These are phyloP conservation scores for Priceomyces castillae DNA, from an alignment of 805 yeast species.

Conservation along the genomic window DNA sequence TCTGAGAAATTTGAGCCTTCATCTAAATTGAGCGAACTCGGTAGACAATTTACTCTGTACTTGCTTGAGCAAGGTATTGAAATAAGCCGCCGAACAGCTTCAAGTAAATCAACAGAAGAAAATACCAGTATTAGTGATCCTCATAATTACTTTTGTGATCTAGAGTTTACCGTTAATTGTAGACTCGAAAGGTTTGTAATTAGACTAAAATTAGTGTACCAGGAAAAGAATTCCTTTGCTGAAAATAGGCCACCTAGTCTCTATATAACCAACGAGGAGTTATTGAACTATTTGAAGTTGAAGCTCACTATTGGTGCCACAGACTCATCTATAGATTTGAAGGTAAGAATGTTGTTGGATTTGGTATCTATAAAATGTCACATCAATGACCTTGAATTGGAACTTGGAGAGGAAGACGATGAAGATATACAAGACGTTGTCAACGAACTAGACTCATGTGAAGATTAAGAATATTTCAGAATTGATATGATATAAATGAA, in stretches of 20 bases:
- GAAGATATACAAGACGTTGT: neutral
- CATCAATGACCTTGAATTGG: conserved; percentile 15
- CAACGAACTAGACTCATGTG: neutral
- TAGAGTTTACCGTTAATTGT: conserved; percentile 8
- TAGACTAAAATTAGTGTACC: conserved; percentile 8
- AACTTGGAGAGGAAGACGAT: conserved; percentile 1
- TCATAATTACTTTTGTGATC: conserved; percentile 11
- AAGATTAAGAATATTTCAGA: no score
- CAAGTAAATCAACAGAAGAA: neutral
- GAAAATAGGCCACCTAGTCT: conserved; percentile 6
- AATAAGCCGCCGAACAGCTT: neutral
- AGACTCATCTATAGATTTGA: conserved; percentile 9
- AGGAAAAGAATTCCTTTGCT: neutral
- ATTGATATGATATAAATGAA: no score
- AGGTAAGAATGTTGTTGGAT: conserved; percentile 9
- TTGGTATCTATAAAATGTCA: conserved; percentile 11
- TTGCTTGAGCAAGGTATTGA: conserved; percentile 12
- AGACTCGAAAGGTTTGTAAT: conserved; percentile 7
- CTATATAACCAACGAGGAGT: conserved; percentile 12
- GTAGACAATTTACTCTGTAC: conserved; percentile 8
- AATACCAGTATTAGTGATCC: neutral
- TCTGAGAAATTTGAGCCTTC: neutral
- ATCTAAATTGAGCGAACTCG: conserved; percentile 5
- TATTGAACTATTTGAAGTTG: conserved; percentile 12
- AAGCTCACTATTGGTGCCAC: conserved; percentile 9